These are phyloP conservation scores for Articulospora tetracladia DNA, from an alignment of 495 filamentous ascomycete genomes.

Conservation along the genomic window DNA sequence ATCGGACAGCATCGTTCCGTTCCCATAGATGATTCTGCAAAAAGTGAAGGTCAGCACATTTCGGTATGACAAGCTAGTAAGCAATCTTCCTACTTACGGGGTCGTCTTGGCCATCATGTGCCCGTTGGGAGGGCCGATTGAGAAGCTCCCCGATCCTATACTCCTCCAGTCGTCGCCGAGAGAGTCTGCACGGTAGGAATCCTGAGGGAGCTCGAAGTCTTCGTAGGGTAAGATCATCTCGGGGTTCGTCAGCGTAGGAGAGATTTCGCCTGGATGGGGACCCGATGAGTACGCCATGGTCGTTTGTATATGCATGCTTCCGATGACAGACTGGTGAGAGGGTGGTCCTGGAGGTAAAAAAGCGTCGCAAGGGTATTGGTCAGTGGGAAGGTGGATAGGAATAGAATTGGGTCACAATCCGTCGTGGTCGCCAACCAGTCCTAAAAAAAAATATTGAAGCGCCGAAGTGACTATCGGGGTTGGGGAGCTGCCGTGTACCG, in stretches of 20 bases:
- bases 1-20: conserved; percentile 64
- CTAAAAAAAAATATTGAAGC: background rate
- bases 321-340: conserved; percentile 4
- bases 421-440: background rate
- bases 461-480: background rate
- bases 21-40: conserved; percentile 49
- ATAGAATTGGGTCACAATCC: background rate
- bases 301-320: conserved; percentile 23
- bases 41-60: background rate
- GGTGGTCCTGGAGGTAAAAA: conserved; percentile 7
- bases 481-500: no score
- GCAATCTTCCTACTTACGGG: conserved; percentile 20
- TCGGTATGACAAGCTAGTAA: no score
- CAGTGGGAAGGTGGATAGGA: background rate
- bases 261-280: conserved; percentile 41
- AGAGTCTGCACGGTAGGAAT: conserved; percentile 9
- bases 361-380: background rate
- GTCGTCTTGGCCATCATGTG: conserved; percentile 51
- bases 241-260: conserved; percentile 86
- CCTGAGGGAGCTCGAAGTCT: conserved; percentile 45
- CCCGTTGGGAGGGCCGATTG: conserved; percentile 19
- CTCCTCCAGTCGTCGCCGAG: conserved; percentile 15
- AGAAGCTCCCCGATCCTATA: conserved; percentile 23
- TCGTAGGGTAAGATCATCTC: conserved; percentile 84
- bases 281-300: conserved; percentile 31